These are phyloP conservation scores for Pseudocercospora fuligena DNA, from an alignment of 2,329 filamentous ascomycete genomes.

Conservation along the genomic window DNA sequence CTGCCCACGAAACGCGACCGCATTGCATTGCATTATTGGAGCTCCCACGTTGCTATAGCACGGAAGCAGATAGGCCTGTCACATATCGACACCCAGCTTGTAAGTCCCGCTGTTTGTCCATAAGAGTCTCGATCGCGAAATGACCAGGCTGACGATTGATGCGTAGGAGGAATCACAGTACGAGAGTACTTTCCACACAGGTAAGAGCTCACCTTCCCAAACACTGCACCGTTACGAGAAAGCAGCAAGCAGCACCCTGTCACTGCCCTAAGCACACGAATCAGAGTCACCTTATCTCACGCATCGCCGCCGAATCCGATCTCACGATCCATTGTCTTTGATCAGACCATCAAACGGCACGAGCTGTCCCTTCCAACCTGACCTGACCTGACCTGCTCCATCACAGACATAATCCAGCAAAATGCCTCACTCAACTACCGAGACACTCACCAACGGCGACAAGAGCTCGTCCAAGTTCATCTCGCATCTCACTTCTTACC, in stretches of 20 bases:
- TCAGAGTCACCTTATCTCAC: conserved; percentile 3
- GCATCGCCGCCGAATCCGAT: conserved; percentile 1
- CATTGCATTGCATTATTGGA: too few species aligned
- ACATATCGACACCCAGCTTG: not conserved
- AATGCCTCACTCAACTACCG: conserved; percentile 56
- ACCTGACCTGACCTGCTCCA: not conserved
- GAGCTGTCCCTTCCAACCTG: not conserved
- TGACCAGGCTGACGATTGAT: not conserved
- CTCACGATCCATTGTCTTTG: not conserved
- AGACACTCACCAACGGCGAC: conserved; percentile 55
- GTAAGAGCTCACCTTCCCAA: not conserved
- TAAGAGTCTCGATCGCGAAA: not conserved
- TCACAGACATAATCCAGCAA: conserved; percentile 10
- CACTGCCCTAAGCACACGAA: not conserved
- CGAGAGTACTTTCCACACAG: not conserved
- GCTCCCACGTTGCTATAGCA: not conserved
- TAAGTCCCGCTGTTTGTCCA: not conserved
- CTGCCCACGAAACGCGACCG: too few species aligned
- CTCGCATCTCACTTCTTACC: conserved; percentile 78
- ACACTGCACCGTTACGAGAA: not conserved
- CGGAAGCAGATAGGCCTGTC: not conserved
- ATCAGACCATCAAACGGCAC: conserved; percentile 2
- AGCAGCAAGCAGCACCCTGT: conserved; percentile 9
- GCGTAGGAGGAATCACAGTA: not conserved
- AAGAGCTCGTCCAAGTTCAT: conserved; percentile 54